Evolutionary conservation across 116 monocot species (phyloP).

Genomic region (Zostera marina): DNA sequence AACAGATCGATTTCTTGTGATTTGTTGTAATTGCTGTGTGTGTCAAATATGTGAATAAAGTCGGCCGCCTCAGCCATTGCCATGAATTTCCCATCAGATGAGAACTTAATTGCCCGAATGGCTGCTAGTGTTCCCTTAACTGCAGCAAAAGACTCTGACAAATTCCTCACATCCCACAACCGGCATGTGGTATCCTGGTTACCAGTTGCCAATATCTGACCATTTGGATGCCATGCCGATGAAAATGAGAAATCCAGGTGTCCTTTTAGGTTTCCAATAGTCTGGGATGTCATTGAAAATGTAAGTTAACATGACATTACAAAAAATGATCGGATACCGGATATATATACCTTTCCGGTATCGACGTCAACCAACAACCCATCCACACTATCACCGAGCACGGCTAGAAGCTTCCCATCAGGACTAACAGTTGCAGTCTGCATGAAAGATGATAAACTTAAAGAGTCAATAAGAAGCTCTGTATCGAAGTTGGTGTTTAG

Average conservation of each 20-base stretch:
- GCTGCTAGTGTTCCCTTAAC: constrained; percentile 70
- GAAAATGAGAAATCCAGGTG: constrained; percentile 72
- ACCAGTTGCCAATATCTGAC: constrained; percentile 48
- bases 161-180: constrained; percentile 75
- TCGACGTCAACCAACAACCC: constrained; percentile 45
- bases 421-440: constrained; percentile 54
- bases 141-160: constrained; percentile 33
- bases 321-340: not conserved
- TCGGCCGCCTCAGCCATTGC: constrained; percentile 79
- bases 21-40: constrained; percentile 12
- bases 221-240: constrained; percentile 75
- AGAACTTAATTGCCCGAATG: constrained; percentile 51
- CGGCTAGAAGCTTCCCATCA: constrained; percentile 55
- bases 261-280: constrained; percentile 31
- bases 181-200: constrained; percentile 83
- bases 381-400: constrained; percentile 66
- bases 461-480: not conserved
- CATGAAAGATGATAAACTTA: not conserved
- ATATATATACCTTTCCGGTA: constrained; percentile 45
- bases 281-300: constrained; percentile 10
- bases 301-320: not conserved
- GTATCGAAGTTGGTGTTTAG: not conserved
- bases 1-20: constrained; percentile 79
- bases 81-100: constrained; percentile 49
- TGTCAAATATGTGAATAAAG: constrained; percentile 61